phyloP scores from a whole-genome alignment of 208 protist species.

The Trypanosoma caninum region DNA sequence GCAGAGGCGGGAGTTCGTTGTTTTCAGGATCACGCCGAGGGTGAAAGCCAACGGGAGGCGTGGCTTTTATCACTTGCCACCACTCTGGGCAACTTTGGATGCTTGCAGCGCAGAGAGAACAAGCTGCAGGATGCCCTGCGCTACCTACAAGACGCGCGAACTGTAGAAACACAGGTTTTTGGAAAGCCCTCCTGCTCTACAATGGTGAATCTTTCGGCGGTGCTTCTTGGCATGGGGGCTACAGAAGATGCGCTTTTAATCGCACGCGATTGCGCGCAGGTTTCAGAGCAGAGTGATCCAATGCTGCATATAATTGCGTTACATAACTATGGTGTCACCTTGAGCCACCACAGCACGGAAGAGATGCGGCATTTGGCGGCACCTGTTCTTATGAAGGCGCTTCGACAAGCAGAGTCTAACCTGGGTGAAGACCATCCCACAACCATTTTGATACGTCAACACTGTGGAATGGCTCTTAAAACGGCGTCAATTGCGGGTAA shows the following conservation, averaged over 20 bases:
- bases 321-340: conserved; percentile 77
- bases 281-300: conserved; percentile 49
- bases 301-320: conserved; percentile 74
- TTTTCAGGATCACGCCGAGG: not conserved
- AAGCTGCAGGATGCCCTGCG: conserved; percentile 38
- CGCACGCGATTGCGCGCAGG: conserved; percentile 54
- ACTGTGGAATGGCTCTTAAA: conserved; percentile 42
- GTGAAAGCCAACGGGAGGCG: conserved; percentile 20
- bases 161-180: conserved; percentile 52
- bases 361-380: conserved; percentile 43
- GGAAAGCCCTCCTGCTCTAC: conserved; percentile 79
- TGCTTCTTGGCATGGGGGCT: conserved; percentile 51
- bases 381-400: conserved; percentile 67
- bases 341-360: conserved; percentile 50
- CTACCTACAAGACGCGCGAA: conserved; percentile 42
- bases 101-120: conserved; percentile 60
- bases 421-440: conserved; percentile 65
- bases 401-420: conserved; percentile 51
- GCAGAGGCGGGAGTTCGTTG: conserved; percentile 22
- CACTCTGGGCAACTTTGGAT: conserved; percentile 83
- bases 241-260: conserved; percentile 57
- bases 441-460: conserved; percentile 59
- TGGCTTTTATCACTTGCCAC: conserved; percentile 67
- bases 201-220: conserved; percentile 83
- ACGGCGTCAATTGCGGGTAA: not conserved